phyloP scores from a whole-genome alignment of 78 protist species.

The Dictyostelium brefeldianum region DNA sequence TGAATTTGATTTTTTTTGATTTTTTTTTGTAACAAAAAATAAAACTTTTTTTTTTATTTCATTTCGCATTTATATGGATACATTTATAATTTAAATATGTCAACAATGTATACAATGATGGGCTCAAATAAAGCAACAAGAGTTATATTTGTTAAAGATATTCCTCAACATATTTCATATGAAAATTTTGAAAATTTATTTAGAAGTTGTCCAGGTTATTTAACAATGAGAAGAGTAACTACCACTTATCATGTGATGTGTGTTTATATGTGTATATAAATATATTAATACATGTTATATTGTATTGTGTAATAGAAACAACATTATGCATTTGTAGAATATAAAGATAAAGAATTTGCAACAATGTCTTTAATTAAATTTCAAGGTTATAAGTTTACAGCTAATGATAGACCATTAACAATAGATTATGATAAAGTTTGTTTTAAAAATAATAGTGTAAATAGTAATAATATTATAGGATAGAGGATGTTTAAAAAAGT shows the following conservation, averaged over 20 bases:
- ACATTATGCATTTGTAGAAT: conserved; percentile 73
- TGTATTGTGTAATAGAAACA: conserved; percentile 45
- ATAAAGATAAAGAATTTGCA: conserved; percentile 67
- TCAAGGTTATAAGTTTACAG: conserved; percentile 33
- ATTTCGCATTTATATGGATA: too few relatives aligned
- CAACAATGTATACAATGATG: too few relatives aligned
- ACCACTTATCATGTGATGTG: too few relatives aligned
- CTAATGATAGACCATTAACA: conserved; percentile 53
- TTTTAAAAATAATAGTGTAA: too few relatives aligned
- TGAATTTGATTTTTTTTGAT: too few relatives aligned
- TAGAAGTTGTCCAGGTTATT: conserved; percentile 34
- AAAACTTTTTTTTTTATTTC: too few relatives aligned
- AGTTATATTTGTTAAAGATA: conserved; percentile 56
- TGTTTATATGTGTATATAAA: too few relatives aligned
- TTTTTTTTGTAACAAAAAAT: too few relatives aligned
- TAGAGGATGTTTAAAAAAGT: not conserved
- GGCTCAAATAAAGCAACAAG: conserved; percentile 20
- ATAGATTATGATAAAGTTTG: conserved; percentile 73
- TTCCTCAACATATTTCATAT: conserved; percentile 23
- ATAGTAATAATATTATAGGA: not conserved
- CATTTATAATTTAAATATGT: too few relatives aligned
- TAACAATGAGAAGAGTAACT: conserved; percentile 69
- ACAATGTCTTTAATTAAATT: conserved; percentile 45
- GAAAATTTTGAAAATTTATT: conserved; percentile 58
- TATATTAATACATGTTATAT: too few relatives aligned